Conservation (phyloP, 2,329 filamentous ascomycete species). For the Colletotrichum simmondsii region DNA sequence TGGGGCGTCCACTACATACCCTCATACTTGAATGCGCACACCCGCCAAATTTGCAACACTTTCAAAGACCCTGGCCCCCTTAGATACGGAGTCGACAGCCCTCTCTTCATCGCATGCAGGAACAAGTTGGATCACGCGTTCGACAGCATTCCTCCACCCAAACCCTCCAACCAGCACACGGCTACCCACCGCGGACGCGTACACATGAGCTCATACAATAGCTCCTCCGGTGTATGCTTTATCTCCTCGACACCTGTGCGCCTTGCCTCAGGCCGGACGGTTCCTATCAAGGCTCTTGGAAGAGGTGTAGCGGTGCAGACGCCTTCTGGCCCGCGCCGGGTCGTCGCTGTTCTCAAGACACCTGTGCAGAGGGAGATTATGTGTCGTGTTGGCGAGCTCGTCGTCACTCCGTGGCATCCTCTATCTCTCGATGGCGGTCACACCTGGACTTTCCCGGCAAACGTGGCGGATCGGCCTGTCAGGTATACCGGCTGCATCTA, state of each 20-base stretch:
- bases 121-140: conserved; percentile 61
- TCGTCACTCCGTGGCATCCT: conserved; percentile 72
- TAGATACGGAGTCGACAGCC: conserved; percentile 61
- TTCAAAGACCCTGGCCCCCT: conserved; percentile 71
- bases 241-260: conserved; percentile 58
- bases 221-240: conserved; percentile 60
- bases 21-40: conserved; percentile 66
- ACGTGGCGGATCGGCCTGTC: conserved; percentile 45
- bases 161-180: conserved; percentile 45
- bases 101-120: conserved; percentile 62
- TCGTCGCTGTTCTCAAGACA: conserved; percentile 64
- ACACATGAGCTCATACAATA: conserved; percentile 58
- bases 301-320: conserved; percentile 61
- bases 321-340: conserved; percentile 57
- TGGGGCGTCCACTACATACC: conserved; percentile 71
- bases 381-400: conserved; percentile 56
- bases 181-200: conserved; percentile 34
- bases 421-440: conserved; percentile 49
- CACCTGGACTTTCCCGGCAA: conserved; percentile 59
- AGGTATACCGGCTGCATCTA: conserved; percentile 64
- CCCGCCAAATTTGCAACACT: conserved; percentile 67
- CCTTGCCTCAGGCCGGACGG: conserved; percentile 52
- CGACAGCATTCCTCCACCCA: conserved; percentile 56
- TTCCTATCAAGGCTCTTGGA: conserved; percentile 56
- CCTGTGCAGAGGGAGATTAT: conserved; percentile 51